Conservation (phyloP, 257 asterid species). For the Solanum medicagineum region DNA sequence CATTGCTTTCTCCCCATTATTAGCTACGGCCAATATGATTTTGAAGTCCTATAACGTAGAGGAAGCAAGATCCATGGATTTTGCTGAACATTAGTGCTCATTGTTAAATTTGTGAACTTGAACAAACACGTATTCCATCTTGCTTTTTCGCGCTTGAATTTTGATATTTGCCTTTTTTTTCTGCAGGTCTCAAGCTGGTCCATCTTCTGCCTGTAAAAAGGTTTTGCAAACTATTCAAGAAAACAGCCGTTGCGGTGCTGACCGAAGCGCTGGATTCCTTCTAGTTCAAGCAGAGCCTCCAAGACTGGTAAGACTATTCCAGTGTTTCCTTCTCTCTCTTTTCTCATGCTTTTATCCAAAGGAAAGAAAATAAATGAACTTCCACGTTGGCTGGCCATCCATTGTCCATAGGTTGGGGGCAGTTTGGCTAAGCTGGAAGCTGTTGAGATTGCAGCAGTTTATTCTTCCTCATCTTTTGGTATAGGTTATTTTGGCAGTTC, state of each 20-base stretch:
- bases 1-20: background rate
- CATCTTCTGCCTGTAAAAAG: slow-evolving; percentile 59
- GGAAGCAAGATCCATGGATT: background rate
- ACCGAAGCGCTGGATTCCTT: slow-evolving; percentile 64
- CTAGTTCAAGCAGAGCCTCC: slow-evolving; percentile 68
- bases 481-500: slow-evolving; percentile 83
- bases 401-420: slow-evolving; percentile 31
- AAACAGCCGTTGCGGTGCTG: slow-evolving; percentile 20
- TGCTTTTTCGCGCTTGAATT: background rate
- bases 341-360: background rate
- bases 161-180: background rate
- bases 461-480: slow-evolving; percentile 78
- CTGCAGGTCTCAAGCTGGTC: slow-evolving; percentile 71
- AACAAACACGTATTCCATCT: background rate
- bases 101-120: background rate
- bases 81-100: background rate
- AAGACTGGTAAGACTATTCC: slow-evolving; percentile 21
- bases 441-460: slow-evolving; percentile 73
- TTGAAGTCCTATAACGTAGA: background rate
- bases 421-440: slow-evolving; percentile 33
- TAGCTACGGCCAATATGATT: background rate
- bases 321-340: background rate
- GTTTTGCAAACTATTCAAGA: slow-evolving; percentile 33
- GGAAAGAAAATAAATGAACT: background rate
- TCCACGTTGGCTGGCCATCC: background rate